These are phyloP conservation scores for Pythium aquatile DNA, from an alignment of 352 stramenopile genomes.

Conservation along the genomic window DNA sequence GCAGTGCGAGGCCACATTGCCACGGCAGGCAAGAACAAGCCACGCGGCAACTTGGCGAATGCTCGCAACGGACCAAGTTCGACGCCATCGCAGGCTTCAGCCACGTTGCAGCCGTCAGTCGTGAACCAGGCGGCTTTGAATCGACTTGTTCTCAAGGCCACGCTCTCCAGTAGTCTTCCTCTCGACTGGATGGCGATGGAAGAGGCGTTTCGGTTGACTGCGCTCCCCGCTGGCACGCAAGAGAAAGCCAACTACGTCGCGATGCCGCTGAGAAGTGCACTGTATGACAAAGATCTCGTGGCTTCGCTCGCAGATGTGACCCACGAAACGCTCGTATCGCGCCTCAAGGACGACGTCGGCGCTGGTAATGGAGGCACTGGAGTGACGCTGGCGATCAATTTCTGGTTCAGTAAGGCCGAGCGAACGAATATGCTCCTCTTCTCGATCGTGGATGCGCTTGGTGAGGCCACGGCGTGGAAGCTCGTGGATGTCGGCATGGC, in stretches of 20 bases:
- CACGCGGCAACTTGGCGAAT: neutral
- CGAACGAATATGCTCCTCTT: conserved; percentile 57
- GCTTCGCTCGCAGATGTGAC: conserved; percentile 2
- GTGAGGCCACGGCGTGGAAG: conserved; percentile 56
- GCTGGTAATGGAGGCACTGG: conserved; percentile 24
- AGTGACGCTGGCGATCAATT: conserved; percentile 65
- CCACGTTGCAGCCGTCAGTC: neutral
- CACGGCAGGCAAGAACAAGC: neutral
- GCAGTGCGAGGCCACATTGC: conserved; percentile 1
- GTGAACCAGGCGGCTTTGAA: conserved; percentile 33
- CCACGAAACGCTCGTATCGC: conserved; percentile 53
- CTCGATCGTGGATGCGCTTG: conserved; percentile 66
- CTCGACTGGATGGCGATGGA: conserved; percentile 64
- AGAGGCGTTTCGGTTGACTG: conserved; percentile 29
- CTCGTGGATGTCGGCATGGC: conserved; percentile 56
- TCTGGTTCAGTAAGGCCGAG: conserved; percentile 51
- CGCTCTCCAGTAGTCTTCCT: conserved; percentile 39
- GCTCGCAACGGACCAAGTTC: neutral
- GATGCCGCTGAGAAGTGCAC: conserved; percentile 9
- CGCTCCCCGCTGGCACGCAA: neutral
- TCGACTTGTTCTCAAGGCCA: conserved; percentile 43
- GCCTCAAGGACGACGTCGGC: conserved; percentile 50
- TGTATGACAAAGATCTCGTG: conserved; percentile 15
- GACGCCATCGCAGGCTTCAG: neutral
- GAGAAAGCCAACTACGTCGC: conserved; percentile 23